These are phyloP conservation scores for Hyaloraphidium curvatum DNA, from an alignment of 192 early-diverging fungal genomes.

Conservation along the genomic window DNA sequence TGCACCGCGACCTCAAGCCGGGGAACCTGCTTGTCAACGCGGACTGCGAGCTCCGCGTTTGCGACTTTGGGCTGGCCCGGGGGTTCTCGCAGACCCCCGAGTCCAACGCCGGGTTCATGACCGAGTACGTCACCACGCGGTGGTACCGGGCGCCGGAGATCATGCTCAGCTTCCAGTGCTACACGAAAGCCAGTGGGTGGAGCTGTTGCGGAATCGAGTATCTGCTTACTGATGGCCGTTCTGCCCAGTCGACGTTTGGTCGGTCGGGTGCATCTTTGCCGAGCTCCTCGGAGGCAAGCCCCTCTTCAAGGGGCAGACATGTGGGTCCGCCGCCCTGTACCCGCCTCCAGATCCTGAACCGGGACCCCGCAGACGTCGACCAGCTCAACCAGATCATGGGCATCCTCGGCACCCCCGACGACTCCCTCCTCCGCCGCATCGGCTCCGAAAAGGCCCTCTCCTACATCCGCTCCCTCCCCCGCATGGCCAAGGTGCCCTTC, in stretches of 20 bases:
- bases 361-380: constrained; percentile 56
- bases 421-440: constrained; percentile 47
- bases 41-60: constrained; percentile 84
- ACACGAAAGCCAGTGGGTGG: constrained; percentile 71
- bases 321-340: constrained; percentile 34
- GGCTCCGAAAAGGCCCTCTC: constrained; percentile 54
- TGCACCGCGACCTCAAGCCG: constrained; percentile 97
- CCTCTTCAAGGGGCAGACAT: constrained; percentile 28
- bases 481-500: constrained; percentile 68
- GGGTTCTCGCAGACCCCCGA: constrained; percentile 51
- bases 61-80: constrained; percentile 96
- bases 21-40: constrained; percentile 76
- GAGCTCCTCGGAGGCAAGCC: constrained; percentile 23
- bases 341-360: constrained; percentile 64
- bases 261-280: constrained; percentile 62
- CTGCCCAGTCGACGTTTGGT: constrained; percentile 56
- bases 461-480: constrained; percentile 74
- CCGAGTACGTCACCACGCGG: constrained; percentile 91
- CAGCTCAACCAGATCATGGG: constrained; percentile 92
- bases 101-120: constrained; percentile 77
- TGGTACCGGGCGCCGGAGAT: constrained; percentile 94
- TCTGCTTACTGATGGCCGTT: neutral
- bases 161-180: constrained; percentile 91
- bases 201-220: neutral
- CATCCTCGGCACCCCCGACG: constrained; percentile 86